These are phyloP conservation scores for Calonectria pteridis DNA, from an alignment of 2,329 filamentous ascomycete species.

Conservation along the genomic window DNA sequence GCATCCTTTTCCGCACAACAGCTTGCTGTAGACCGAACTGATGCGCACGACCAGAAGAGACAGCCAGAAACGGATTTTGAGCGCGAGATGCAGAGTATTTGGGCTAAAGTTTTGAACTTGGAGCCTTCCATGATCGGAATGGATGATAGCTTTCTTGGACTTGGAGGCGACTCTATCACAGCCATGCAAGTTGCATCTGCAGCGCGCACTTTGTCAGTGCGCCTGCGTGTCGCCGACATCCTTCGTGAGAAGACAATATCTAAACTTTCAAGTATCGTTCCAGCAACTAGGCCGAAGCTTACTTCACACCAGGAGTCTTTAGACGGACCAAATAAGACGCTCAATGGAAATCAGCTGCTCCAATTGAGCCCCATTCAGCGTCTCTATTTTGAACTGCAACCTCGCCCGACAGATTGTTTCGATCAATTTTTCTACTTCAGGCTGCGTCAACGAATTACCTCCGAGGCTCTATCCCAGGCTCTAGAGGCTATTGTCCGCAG, in stretches of 20 bases:
- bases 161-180: no score
- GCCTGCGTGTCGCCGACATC: neutral
- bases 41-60: neutral
- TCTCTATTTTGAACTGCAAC: constrained; percentile 15
- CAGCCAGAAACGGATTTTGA: neutral
- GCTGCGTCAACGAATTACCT: neutral
- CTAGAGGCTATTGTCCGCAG: neutral
- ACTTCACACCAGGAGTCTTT: neutral
- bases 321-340: no score
- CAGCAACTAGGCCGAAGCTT: neutral
- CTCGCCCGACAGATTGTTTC: constrained; percentile 19
- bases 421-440: constrained; percentile 10
- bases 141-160: constrained; percentile 62
- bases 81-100: neutral
- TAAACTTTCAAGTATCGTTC: neutral
- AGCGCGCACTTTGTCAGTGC: neutral
- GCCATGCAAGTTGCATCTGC: constrained; percentile 59
- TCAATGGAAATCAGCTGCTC: neutral
- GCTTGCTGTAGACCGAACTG: no score
- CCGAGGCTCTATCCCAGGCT: neutral
- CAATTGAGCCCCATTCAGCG: constrained; percentile 19
- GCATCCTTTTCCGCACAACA: constrained; percentile 41
- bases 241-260: neutral
- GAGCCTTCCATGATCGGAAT: constrained; percentile 46
- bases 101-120: neutral